phyloP scores from a whole-genome alignment of 2,329 filamentous ascomycete species.

The Colletotrichum filicis region DNA sequence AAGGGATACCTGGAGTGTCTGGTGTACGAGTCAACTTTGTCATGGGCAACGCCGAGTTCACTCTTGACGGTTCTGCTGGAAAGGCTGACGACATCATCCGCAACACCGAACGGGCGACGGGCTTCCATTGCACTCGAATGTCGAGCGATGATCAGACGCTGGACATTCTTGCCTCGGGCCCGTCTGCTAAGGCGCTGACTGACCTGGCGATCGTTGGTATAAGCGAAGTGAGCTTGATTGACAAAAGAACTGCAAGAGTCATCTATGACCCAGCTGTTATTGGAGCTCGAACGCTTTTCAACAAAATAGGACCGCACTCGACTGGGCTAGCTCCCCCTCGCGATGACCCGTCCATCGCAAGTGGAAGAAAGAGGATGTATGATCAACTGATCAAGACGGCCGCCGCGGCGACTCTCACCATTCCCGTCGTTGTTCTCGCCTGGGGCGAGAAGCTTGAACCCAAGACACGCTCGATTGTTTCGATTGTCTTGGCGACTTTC shows the following conservation, averaged over 20 bases:
- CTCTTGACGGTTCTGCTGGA: conserved; percentile 39
- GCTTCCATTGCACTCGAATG: conserved; percentile 43
- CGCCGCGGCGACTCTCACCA: conserved; percentile 43
- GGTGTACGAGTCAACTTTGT: conserved; percentile 50
- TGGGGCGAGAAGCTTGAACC: conserved; percentile 41
- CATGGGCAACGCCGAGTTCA: conserved; percentile 49
- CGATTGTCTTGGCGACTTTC: conserved; percentile 58
- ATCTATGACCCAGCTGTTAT: conserved; percentile 47
- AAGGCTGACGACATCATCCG: conserved; percentile 43
- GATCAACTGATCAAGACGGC: conserved; percentile 47
- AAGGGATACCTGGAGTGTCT: conserved; percentile 42
- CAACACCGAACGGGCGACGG: conserved; percentile 41
- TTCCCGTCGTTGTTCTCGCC: conserved; percentile 47
- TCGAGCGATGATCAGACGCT: conserved; percentile 42
- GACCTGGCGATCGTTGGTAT: conserved; percentile 40
- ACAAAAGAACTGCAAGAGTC: conserved; percentile 45
- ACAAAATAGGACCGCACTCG: conserved; percentile 31
- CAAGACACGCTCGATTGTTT: conserved; percentile 42
- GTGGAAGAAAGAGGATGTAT: conserved; percentile 43
- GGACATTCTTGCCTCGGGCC: conserved; percentile 41
- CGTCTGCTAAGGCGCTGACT: conserved; percentile 37
- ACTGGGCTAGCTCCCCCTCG: conserved; percentile 44
- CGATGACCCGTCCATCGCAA: conserved; percentile 46
- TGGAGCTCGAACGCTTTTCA: conserved; percentile 45
- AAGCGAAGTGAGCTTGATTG: conserved; percentile 39